A percentile compares a stretch with the other conserved stretches of the same genome.
phyloP scores from a whole-genome alignment of 306 rosid species.

The Castanea sativa region DNA sequence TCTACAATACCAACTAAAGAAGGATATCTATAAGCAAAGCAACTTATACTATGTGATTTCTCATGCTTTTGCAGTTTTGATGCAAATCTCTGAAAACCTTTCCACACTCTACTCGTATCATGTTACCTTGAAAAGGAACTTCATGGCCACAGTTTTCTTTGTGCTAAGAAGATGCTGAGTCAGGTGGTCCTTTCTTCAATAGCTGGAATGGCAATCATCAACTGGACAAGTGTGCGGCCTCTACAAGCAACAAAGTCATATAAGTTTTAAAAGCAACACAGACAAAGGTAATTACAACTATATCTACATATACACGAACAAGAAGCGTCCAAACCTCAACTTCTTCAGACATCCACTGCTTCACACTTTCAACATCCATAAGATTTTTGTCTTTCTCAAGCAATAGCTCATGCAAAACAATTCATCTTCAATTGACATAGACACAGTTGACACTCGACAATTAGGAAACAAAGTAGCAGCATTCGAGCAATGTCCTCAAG shows the following conservation, averaged over 20 bases:
- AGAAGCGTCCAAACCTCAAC: slow-evolving; percentile 57
- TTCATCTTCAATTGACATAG: slow-evolving; percentile 28
- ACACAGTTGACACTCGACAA: neutral
- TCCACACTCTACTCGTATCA: slow-evolving; percentile 65
- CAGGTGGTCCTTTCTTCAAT: slow-evolving; percentile 89
- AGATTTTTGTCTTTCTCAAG: slow-evolving; percentile 24
- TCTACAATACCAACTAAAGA: neutral
- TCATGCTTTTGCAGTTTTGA: slow-evolving; percentile 61
- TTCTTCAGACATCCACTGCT: slow-evolving; percentile 71
- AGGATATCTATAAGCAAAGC: neutral
- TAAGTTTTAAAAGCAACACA: neutral
- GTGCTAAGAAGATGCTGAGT: slow-evolving; percentile 77
- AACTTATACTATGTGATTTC: slow-evolving; percentile 64
- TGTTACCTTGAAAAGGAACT: slow-evolving; percentile 46
- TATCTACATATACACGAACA: slow-evolving; percentile 6
- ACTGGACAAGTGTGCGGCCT: slow-evolving; percentile 59
- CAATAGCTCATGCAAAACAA: slow-evolving; percentile 60
- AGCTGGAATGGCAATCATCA: slow-evolving; percentile 63
- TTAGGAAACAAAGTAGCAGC: neutral
- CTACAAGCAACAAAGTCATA: slow-evolving; percentile 47
- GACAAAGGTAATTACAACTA: neutral
- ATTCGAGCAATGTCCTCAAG: neutral
- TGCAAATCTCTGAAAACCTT: slow-evolving; percentile 55
- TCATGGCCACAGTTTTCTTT: slow-evolving; percentile 52
- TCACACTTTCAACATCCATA: slow-evolving; percentile 44